Evolutionary conservation across 257 asterid species (phyloP).

Genomic region (Apocynum venetum): DNA sequence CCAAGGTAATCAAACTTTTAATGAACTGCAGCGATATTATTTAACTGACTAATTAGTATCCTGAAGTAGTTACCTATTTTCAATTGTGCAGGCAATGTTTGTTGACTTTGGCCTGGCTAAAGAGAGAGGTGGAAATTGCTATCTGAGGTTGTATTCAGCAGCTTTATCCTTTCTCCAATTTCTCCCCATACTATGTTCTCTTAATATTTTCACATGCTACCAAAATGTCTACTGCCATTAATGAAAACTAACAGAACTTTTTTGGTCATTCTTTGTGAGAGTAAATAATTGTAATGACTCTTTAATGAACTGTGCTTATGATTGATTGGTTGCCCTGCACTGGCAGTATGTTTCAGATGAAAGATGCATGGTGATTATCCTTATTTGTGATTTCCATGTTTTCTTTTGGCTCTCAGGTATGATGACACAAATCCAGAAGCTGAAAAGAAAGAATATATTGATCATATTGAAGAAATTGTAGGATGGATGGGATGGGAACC

Average conservation of each 20-base stretch:
- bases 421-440: constrained; percentile 99
- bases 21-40: constrained; percentile 9
- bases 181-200: constrained; percentile 5
- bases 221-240: background rate
- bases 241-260: background rate
- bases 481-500: constrained; percentile 99
- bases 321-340: background rate
- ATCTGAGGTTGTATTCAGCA: constrained; percentile 58
- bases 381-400: background rate
- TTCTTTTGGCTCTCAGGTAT: constrained; percentile 37
- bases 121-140: constrained; percentile 94
- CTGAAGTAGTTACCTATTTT: background rate
- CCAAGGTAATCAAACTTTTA: constrained; percentile 58
- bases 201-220: background rate
- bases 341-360: background rate
- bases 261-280: background rate
- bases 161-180: constrained; percentile 4
- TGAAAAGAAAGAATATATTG: constrained; percentile 88
- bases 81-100: constrained; percentile 83
- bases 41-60: constrained; percentile 6
- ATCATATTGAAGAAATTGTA: constrained; percentile 88
- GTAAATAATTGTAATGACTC: background rate
- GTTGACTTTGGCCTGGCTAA: constrained; percentile 95
- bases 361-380: background rate
- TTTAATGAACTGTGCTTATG: background rate